Evolutionary conservation across 164 flowering plant genomes (phyloP).

Genomic region (Piper betle): DNA sequence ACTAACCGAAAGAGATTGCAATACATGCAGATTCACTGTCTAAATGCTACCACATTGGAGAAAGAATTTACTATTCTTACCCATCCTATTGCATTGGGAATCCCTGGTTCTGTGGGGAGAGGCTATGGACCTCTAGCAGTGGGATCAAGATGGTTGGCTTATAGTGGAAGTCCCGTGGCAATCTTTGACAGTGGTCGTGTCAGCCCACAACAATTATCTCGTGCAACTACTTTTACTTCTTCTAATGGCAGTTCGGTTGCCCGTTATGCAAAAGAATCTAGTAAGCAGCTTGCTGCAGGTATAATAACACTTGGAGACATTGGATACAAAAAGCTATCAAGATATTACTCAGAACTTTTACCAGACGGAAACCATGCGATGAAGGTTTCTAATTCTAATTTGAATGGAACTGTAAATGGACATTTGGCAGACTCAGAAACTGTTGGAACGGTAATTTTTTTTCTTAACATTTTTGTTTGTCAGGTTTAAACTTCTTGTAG

Average conservation of each 20-base stretch:
- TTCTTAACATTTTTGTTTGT: not conserved
- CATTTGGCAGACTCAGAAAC: slow-evolving; percentile 37
- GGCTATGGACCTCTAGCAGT: slow-evolving; percentile 80
- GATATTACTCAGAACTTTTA: slow-evolving; percentile 58
- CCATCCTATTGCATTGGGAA: slow-evolving; percentile 34
- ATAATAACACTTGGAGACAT: slow-evolving; percentile 66
- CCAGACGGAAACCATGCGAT: slow-evolving; percentile 38
- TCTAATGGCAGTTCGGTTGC: slow-evolving; percentile 65
- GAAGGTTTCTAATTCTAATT: slow-evolving; percentile 29
- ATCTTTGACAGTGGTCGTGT: slow-evolving; percentile 39
- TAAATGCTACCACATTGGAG: slow-evolving; percentile 62
- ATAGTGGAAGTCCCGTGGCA: slow-evolving; percentile 53
- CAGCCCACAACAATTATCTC: slow-evolving; percentile 45
- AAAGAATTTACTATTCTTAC: slow-evolving; percentile 58
- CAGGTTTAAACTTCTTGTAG: not conserved
- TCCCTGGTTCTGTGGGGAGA: slow-evolving; percentile 34
- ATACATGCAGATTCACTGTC: slow-evolving; percentile 59
- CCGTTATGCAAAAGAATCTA: slow-evolving; percentile 69
- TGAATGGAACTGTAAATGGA: slow-evolving; percentile 34
- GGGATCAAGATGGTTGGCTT: slow-evolving; percentile 81
- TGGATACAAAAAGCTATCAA: slow-evolving; percentile 64
- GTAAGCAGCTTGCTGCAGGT: slow-evolving; percentile 81
- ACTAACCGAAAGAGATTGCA: not conserved
- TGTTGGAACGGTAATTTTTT: slow-evolving; percentile 52
- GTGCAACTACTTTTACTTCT: slow-evolving; percentile 32